Base-by-base conservation (phyloP, 176 grass and related monocot species). In the Eragrostis nindensis region DNA sequence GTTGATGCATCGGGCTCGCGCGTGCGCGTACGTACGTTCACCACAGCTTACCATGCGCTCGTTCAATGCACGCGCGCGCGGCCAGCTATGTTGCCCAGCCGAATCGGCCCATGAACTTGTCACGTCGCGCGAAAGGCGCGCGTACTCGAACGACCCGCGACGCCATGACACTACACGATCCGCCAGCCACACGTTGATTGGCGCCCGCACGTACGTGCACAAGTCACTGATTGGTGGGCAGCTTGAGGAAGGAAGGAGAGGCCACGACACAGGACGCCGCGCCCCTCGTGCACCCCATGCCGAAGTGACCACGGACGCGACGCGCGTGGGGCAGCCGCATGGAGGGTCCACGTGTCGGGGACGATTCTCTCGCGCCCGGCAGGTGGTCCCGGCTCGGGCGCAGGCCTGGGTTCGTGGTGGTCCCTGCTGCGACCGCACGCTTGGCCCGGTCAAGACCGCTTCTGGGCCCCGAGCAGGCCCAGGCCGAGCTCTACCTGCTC, bases 211-310 rank as follows among this genome's bases (percentile, higher is more conserved):
- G 32, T 36, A 36, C 32, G 32, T n/a, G n/a, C n/a, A n/a, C 32
- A 4, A 36, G 32, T 36, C 32, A 36, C 32, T 36, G 32, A 36
- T 36, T 36, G 32, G 32, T 36, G 32, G 32, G 32, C 32, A 36
- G 32, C 9, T 44, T 44, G 42, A 44, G 42, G n/a, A n/a, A n/a
- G n/a, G n/a, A n/a, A n/a, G n/a, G 9, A 2, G 32, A 12, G 26
- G 7, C 3, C 24, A 44, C n/a, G n/a, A n/a, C 38, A 27, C 24
- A 50, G 44, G 16, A 5, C 54, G 30, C 42, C 27, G 32, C 26
- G 30, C 68, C 22, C n/a, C 43, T 69, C 82, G 87, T 89, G 87
- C 87, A 25, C 7, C 49, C 87, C 87, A 81, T 81, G 77, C 71
- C 55, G 77, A 85, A 4, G 82, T 70, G 77, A 59, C 55, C 71